Evolutionary conservation across 1,284 basidiomycete genomes (phyloP).

Genomic region (Rhodotorula glutinis): DNA sequence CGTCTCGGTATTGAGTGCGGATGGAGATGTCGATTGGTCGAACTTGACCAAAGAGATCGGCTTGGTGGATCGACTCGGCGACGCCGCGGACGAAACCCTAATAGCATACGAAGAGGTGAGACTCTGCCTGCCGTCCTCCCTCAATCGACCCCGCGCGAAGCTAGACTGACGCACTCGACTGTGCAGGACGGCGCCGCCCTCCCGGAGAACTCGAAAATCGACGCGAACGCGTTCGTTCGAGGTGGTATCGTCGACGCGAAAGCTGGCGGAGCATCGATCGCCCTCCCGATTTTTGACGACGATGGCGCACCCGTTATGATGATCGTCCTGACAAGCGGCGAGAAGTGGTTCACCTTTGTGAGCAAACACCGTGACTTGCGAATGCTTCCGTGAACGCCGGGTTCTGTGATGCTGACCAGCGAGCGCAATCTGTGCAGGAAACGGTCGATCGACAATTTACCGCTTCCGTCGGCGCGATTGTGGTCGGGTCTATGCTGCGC

Average conservation of each 20-base stretch:
- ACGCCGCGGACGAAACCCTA: background rate
- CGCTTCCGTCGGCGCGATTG: conserved; percentile 15
- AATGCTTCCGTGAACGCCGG: background rate
- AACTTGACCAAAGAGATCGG: background rate
- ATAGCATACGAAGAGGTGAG: background rate
- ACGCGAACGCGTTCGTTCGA: conserved; percentile 1
- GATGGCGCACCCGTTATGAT: conserved; percentile 23
- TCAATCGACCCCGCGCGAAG: too few species aligned
- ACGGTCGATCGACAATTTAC: conserved; percentile 14
- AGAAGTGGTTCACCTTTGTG: conserved; percentile 27
- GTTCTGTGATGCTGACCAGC: background rate
- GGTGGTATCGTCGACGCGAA: background rate
- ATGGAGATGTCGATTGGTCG: conserved; percentile 11
- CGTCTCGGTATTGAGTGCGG: conserved; percentile 2
- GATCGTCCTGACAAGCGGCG: conserved; percentile 21
- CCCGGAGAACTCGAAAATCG: conserved; percentile 3
- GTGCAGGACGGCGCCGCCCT: background rate
- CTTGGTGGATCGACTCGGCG: background rate
- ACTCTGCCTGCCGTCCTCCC: background rate
- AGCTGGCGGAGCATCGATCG: background rate
- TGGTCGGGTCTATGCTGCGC: conserved; percentile 18
- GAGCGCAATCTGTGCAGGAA: background rate
- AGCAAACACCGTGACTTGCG: background rate
- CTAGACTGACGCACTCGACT: background rate
- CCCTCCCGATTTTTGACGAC: conserved; percentile 27